A percentile compares a stretch with the other conserved stretches of the same genome.
Evolutionary conservation across 1,284 basidiomycete species (phyloP).

Genomic region (Tylopilus sp.): DNA sequence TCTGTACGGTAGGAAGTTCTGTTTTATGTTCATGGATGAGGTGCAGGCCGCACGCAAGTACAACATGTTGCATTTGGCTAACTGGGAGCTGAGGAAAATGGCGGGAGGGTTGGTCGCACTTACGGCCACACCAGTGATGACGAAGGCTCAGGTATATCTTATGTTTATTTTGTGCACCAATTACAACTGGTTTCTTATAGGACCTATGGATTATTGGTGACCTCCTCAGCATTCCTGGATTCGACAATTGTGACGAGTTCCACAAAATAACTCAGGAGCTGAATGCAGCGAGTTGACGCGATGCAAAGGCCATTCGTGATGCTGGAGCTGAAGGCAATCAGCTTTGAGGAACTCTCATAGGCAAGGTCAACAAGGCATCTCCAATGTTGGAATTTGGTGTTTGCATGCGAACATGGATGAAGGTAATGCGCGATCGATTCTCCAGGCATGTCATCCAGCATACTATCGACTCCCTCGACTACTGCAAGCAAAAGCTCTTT

Average conservation of each 20-base stretch:
- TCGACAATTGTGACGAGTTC: background rate
- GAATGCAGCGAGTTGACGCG: background rate
- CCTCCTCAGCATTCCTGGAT: background rate
- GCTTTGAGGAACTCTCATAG: background rate
- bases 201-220: conserved; percentile 18
- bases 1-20: no score
- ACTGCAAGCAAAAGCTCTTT: background rate
- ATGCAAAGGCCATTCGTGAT: background rate
- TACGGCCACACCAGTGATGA: conserved; percentile 11
- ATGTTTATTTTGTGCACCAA: background rate
- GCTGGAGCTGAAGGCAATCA: background rate
- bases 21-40: no score
- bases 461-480: background rate
- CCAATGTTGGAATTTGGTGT: background rate
- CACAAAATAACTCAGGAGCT: no score
- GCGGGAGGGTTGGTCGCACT: background rate
- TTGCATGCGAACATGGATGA: background rate
- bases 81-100: background rate
- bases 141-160: conserved; percentile 1
- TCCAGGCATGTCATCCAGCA: background rate
- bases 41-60: background rate
- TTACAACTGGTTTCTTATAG: no score
- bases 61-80: background rate
- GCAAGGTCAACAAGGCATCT: background rate
- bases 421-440: background rate